Evolutionary conservation across 331 rosid species (phyloP).

Genomic region (Malus hybrid): DNA sequence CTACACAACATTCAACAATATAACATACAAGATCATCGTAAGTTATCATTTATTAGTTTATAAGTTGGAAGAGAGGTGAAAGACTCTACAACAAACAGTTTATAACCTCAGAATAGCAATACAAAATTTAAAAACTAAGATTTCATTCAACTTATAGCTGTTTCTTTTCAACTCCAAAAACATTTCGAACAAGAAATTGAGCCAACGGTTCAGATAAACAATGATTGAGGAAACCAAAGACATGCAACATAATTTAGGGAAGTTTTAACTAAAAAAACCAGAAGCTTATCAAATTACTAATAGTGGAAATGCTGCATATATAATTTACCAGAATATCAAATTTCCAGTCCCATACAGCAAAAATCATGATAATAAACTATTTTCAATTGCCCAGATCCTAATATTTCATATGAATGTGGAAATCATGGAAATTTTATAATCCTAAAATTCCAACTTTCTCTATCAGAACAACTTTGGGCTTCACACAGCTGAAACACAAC

Average conservation of each 20-base stretch:
- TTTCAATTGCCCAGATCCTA: neutral
- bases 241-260: neutral
- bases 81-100: neutral
- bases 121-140: neutral
- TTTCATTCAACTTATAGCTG: neutral
- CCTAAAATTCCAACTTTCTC: neutral
- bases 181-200: neutral
- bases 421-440: neutral
- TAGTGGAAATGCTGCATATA: neutral
- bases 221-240: neutral
- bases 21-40: no score
- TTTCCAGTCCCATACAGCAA: no score
- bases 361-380: neutral
- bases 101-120: constrained; percentile 1
- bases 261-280: no score
- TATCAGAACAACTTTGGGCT: neutral
- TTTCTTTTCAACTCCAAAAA: neutral
- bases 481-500: neutral
- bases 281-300: no score
- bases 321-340: no score
- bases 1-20: no score
- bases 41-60: no score
- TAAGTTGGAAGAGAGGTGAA: neutral
- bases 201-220: neutral
- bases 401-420: neutral